phyloP scores from a whole-genome alignment of 176 grass and related monocot species.

The Ensete ventricosum region DNA sequence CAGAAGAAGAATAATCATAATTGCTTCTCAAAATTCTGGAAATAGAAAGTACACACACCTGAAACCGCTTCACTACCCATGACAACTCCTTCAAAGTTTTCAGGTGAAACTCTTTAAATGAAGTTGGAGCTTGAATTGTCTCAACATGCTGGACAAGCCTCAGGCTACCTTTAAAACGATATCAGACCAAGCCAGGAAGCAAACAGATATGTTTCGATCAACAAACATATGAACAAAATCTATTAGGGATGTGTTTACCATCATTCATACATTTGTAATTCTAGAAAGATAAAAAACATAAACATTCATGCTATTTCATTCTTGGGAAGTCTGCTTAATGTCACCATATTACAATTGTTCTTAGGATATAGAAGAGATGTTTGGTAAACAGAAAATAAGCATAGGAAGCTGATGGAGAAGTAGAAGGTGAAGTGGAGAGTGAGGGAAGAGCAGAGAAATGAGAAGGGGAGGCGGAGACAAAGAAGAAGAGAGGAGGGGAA shows the following conservation, averaged over 20 bases:
- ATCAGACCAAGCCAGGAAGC: neutral
- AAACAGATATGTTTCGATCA: neutral
- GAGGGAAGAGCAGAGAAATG: too few species aligned
- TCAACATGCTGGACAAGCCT: slow-evolving; percentile 83
- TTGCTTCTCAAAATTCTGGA: neutral
- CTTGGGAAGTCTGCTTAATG: neutral
- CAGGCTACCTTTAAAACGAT: slow-evolving; percentile 64
- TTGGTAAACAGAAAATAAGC: neutral
- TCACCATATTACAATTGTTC: neutral
- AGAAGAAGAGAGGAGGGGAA: too few species aligned
- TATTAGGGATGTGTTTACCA: neutral
- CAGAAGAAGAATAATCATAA: slow-evolving; percentile 9
- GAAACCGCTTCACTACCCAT: slow-evolving; percentile 54
- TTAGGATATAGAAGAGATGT: neutral
- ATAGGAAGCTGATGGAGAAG: neutral
- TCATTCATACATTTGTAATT: neutral
- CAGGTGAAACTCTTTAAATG: slow-evolving; percentile 36
- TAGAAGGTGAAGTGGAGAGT: neutral
- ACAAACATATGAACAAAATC: neutral
- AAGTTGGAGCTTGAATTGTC: slow-evolving; percentile 45
- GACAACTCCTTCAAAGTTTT: slow-evolving; percentile 56
- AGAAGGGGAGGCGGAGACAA: too few species aligned
- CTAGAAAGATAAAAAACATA: neutral
- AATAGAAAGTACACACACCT: slow-evolving; percentile 25
- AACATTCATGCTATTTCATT: neutral